Evolutionary conservation across 805 yeast genomes (phyloP), one percentile per base, ranked within the genome.

Genomic region (Saccharomycopsis olivae): DNA sequence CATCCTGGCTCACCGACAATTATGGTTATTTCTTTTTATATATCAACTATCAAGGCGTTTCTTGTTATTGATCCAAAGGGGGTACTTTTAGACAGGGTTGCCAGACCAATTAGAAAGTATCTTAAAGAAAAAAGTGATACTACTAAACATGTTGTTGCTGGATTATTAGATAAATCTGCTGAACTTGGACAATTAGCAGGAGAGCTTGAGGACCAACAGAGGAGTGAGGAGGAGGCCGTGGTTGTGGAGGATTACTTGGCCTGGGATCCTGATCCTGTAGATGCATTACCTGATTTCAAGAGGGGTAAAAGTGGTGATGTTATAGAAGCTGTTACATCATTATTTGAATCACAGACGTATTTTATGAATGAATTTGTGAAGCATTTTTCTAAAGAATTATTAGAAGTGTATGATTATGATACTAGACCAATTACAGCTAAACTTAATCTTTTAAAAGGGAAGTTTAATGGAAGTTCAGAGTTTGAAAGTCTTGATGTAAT

Each of bases 261-360:
- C 35, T 85, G 95, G 95, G 56, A 57, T 6, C 95, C 95, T 0
- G 94, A 84, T 49, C 95, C 95, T 0, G 69, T 83, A 13, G 95
- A 86, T 59, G 94, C 95, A 0, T 69, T 87, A n/a, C 61, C 88
- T 0, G 94, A 85, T 55, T 86, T 82, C 60, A 69, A 72, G 33
- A 72, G 73, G 44, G 69, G 67, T 9, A 66, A 68, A 33, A 74
- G 70, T 17, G 69, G 73, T 31, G 94, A 84, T 51, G 69, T 78
- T 4, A 75, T 86, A 17, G 86, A 77, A 47, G 72, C 85, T 0
- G 61, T 86, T 24, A 66, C 82, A 2, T 74, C 88, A 1, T 71
- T 86, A 1, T 81, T 75, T 57, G 89, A 83, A 35, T 68, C 76
- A 47, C 78, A 78, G 48, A 78, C 71, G 13, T 62, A 71, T 1